These are phyloP conservation scores for Carex scoparia DNA, from an alignment of 176 grass and related monocot genomes.

Conservation along the genomic window DNA sequence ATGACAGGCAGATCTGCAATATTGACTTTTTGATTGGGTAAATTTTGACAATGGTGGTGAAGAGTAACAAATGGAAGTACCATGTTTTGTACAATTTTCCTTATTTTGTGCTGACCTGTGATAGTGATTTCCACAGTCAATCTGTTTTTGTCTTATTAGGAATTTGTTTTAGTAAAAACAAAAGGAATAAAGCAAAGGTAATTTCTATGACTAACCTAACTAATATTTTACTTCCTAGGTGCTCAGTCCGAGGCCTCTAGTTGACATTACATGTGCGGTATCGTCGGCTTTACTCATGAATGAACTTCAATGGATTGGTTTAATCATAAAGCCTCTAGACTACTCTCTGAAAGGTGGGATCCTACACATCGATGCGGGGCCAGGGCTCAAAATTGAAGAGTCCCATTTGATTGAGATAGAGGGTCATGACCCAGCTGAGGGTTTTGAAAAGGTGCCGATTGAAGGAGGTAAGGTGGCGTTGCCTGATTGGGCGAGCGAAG, in stretches of 20 bases:
- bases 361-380: conserved; percentile 88
- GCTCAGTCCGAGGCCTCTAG: conserved; percentile 84
- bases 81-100: background rate
- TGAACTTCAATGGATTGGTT: conserved; percentile 94
- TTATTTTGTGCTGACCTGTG: background rate
- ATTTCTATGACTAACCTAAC: background rate
- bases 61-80: background rate
- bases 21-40: background rate
- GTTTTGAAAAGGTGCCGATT: conserved; percentile 58
- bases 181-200: background rate
- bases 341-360: conserved; percentile 91
- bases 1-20: background rate
- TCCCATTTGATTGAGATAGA: conserved; percentile 93
- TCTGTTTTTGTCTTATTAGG: background rate
- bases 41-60: background rate
- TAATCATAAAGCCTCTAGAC: conserved; percentile 86
- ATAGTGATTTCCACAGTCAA: background rate
- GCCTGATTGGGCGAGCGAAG: conserved; percentile 86
- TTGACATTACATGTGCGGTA: conserved; percentile 86
- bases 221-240: conserved; percentile 43
- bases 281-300: conserved; percentile 92
- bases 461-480: conserved; percentile 78
- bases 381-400: conserved; percentile 77
- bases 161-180: background rate
- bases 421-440: conserved; percentile 39